Percentiles rank a stretch among this genome's conserved stretches.
These are phyloP conservation scores for Penicillium aurantiogriseum DNA, from an alignment of 2,329 filamentous ascomycete genomes.

Conservation along the genomic window DNA sequence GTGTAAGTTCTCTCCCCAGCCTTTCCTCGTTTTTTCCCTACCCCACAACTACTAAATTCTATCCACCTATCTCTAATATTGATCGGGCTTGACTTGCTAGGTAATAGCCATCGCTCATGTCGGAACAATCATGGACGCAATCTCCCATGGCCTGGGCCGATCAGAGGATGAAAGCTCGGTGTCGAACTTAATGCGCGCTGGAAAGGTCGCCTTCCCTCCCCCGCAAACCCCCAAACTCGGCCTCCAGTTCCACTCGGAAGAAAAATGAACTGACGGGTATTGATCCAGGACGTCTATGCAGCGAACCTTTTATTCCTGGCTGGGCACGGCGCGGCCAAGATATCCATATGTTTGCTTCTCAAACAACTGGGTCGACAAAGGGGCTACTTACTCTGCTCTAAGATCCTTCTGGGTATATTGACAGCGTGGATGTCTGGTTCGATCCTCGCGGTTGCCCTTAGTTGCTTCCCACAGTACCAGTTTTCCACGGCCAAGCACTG, in stretches of 20 bases:
- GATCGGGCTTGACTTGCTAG: background rate
- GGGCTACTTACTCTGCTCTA: background rate
- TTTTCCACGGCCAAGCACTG: background rate
- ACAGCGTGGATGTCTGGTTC: background rate
- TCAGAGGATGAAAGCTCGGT: background rate
- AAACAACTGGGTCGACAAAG: background rate
- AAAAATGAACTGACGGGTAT: background rate
- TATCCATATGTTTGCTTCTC: background rate
- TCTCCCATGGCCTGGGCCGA: background rate
- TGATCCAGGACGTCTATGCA: background rate
- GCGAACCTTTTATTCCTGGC: background rate
- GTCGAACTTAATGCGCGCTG: background rate
- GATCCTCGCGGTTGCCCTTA: background rate
- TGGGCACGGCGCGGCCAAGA: background rate
- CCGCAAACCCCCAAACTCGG: background rate
- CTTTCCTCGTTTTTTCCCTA: background rate
- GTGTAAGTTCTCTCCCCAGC: background rate
- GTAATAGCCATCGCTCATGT: background rate
- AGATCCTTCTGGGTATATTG: background rate
- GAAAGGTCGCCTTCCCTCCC: background rate
- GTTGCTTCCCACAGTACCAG: background rate
- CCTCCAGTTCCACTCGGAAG: background rate
- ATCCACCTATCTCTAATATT: background rate
- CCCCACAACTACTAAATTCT: too few species aligned
- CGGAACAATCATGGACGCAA: background rate